Base-by-base conservation (phyloP, 2,329 filamentous ascomycete species). In the Aspergillus hiratsukae region DNA sequence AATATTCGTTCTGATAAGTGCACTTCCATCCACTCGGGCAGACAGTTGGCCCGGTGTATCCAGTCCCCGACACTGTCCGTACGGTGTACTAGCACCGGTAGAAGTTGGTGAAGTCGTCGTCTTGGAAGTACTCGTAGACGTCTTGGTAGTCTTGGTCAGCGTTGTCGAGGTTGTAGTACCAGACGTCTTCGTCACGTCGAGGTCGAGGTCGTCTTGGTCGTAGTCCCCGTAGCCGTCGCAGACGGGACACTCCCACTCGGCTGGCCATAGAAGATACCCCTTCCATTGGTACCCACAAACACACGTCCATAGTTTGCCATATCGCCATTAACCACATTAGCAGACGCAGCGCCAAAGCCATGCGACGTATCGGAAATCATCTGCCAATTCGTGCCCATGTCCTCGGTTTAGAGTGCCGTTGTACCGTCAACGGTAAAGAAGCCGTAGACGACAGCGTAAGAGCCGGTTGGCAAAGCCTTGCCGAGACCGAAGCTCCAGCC, bases 231-330 rank as follows among this genome's bases (percentile, higher is more conserved):
- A 14, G 61, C 59, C 7, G 66, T 68, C 4, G 61, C 52, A 31
- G 61, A 27, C n/a, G 67, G 66, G 11, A 66, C 29, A 27, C 53
- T 56, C 1, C 66, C 68, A 52, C 60, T 63, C 9, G 40, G 59
- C 31, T 50, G 53, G 6, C 68, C 68, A 54, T 70, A 70, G 53
- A 70, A 72, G 8, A 72, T 67, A 3, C 70, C 70, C 23, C 70
- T 58, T 25, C 70, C 69, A 57, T 72, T 72, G 0, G 70, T 72
- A 0, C 70, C 70, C 2, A 72, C 66, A 50, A 67, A 72, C 0
- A 72, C 69, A 11, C 61, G 60, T 0, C 70, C 70, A 52, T 67
- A 65, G 4, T 55, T 66, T n/a, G 51, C 54, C 59, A 66, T 53
- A 53, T 66, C 66, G 1, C 64, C 69, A 52, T 62, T 64, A 4